Evolutionary conservation across 2,329 filamentous ascomycete genomes (phyloP).

Genomic region (Talaromyces sp.): DNA sequence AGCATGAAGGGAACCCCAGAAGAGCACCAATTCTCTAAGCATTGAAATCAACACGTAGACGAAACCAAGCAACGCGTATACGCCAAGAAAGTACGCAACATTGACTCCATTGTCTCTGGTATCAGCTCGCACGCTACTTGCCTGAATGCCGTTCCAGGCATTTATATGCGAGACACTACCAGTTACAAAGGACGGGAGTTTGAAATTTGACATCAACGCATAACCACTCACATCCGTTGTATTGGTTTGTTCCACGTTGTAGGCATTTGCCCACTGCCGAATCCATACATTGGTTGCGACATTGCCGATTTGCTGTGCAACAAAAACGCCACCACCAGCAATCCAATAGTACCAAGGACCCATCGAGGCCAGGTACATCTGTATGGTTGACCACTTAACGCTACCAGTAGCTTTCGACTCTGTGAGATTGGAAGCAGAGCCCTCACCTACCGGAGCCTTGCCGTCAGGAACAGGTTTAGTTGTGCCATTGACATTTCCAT

Average conservation of each 20-base stretch:
- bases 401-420: slow-evolving; percentile 82
- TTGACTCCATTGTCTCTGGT: slow-evolving; percentile 58
- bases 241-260: slow-evolving; percentile 51
- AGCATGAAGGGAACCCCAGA: slow-evolving; percentile 84
- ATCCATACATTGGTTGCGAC: slow-evolving; percentile 95
- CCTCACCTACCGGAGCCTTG: slow-evolving; percentile 45
- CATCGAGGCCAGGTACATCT: slow-evolving; percentile 85
- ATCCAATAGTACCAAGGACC: slow-evolving; percentile 97
- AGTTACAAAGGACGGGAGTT: slow-evolving; percentile 37
- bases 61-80: slow-evolving; percentile 78
- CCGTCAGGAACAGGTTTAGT: slow-evolving; percentile 31
- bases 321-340: slow-evolving; percentile 70
- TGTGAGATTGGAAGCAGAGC: slow-evolving; percentile 46
- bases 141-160: slow-evolving; percentile 29
- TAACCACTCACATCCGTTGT: slow-evolving; percentile 37
- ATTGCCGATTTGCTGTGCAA: slow-evolving; percentile 76
- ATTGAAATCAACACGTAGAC: slow-evolving; percentile 78
- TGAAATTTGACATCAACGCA: slow-evolving; percentile 40
- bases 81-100: slow-evolving; percentile 74
- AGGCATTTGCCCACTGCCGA: slow-evolving; percentile 89
- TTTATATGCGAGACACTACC: slow-evolving; percentile 36
- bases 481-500: slow-evolving; percentile 48
- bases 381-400: slow-evolving; percentile 82
- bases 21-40: slow-evolving; percentile 79
- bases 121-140: slow-evolving; percentile 24